phyloP scores from a whole-genome alignment of 108 stramenopile species.

The Nitzschia sp. region DNA sequence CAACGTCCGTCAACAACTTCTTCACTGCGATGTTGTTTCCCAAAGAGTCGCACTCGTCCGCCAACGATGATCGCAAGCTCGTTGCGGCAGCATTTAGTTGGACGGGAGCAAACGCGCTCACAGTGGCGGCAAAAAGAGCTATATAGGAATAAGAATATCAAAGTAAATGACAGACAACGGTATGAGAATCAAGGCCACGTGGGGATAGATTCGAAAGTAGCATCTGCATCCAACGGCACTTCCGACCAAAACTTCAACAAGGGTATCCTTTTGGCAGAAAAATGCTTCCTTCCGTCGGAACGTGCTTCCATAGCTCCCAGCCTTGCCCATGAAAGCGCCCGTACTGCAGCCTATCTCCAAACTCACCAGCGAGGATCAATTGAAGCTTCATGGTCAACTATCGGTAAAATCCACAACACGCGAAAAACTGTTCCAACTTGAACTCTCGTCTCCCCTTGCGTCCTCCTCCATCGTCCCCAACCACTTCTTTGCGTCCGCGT shows the following conservation, averaged over 20 bases:
- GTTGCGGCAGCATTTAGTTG: slow-evolving; percentile 24
- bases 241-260: not conserved
- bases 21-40: slow-evolving; percentile 90
- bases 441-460: slow-evolving; percentile 2
- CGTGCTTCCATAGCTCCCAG: too few species aligned
- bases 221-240: not conserved
- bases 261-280: not conserved
- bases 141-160: not conserved
- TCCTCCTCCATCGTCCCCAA: not conserved
- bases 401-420: not conserved
- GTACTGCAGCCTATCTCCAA: not conserved
- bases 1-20: slow-evolving; percentile 58
- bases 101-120: slow-evolving; percentile 71
- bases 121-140: slow-evolving; percentile 66
- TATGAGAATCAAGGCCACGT: not conserved
- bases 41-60: slow-evolving; percentile 61
- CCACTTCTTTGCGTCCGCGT: not conserved
- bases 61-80: slow-evolving; percentile 24
- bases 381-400: slow-evolving; percentile 27
- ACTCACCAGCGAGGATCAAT: slow-evolving; percentile 29
- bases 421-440: not conserved
- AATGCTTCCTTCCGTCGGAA: not conserved
- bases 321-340: too few species aligned
- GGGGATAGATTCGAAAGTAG: too few species aligned
- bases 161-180: slow-evolving; percentile 13